Percentiles rank a stretch among this genome's conserved stretches.
Evolutionary conservation across 225 moss, liverwort and hornwort species (phyloP).

Genomic region (Physcomitrellopsis africana): DNA sequence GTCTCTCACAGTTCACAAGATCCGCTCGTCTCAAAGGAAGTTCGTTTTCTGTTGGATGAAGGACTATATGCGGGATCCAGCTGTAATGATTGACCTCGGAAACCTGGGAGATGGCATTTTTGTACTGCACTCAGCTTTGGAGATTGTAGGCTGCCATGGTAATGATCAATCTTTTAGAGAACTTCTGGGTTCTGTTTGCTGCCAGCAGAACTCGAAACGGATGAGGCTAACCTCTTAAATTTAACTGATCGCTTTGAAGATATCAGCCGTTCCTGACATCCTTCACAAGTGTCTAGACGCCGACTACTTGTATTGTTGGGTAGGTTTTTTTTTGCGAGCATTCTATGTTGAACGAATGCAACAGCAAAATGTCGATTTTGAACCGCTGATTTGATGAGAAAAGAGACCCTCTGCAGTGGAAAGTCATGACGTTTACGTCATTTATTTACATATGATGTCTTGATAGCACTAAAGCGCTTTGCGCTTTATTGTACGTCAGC

Average conservation of each 20-base stretch:
- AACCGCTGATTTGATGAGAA: too few relatives aligned
- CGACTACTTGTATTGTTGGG: too few relatives aligned
- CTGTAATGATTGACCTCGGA: slow-evolving; percentile 39
- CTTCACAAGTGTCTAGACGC: not conserved
- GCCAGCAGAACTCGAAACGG: slow-evolving; percentile 4
- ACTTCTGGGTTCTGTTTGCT: slow-evolving; percentile 34
- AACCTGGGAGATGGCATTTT: slow-evolving; percentile 36
- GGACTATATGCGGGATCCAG: slow-evolving; percentile 65
- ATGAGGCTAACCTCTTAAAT: not conserved
- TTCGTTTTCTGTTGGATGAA: slow-evolving; percentile 32
- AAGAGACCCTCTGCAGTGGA: too few relatives aligned
- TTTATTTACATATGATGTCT: too few relatives aligned
- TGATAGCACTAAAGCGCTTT: too few relatives aligned
- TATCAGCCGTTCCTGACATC: not conserved
- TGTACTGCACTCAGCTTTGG: slow-evolving; percentile 54
- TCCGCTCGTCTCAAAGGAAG: not conserved
- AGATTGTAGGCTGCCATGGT: slow-evolving; percentile 40
- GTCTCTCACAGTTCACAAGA: not conserved
- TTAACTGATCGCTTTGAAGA: not conserved
- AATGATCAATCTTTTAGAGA: slow-evolving; percentile 31
- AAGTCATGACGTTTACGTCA: too few relatives aligned
- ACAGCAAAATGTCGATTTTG: too few relatives aligned
- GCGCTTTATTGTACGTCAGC: too few relatives aligned
- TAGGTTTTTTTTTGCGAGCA: too few relatives aligned
- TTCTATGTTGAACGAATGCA: too few relatives aligned